phyloP scores from a whole-genome alignment of 129 eudicot genomes.

The Flaveria ramosissima region DNA sequence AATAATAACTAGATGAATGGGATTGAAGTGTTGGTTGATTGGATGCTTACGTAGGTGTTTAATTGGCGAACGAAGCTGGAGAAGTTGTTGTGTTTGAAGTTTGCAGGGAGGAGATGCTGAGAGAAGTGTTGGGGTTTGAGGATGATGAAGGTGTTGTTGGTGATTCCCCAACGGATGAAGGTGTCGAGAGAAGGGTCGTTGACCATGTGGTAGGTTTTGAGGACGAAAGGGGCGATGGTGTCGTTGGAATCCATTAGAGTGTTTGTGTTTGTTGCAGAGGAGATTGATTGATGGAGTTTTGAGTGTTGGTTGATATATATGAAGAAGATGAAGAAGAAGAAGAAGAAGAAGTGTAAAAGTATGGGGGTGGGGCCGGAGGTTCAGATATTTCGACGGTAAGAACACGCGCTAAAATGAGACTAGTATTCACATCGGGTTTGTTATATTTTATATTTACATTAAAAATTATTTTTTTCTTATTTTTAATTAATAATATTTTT shows the following conservation, averaged over 20 bases:
- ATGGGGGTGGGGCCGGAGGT: conserved; percentile 18
- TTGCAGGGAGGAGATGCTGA: conserved; percentile 51
- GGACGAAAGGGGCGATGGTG: conserved; percentile 66
- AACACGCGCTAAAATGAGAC: conserved; percentile 24
- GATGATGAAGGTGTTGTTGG: conserved; percentile 68
- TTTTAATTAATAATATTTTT: no score
- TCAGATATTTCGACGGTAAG: conserved; percentile 22
- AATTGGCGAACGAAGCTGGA: conserved; percentile 78
- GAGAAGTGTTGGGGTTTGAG: conserved; percentile 67
- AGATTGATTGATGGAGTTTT: no score
- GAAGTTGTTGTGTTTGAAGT: conserved; percentile 75
- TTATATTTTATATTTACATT: no score
- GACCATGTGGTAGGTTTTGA: conserved; percentile 88
- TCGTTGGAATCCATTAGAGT: conserved; percentile 35
- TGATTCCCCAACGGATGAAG: conserved; percentile 64
- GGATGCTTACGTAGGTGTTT: conserved; percentile 65
- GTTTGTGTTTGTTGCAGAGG: no score
- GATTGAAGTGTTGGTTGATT: not conserved
- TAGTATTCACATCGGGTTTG: no score
- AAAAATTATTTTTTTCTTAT: no score
- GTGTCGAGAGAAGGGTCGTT: conserved; percentile 56
- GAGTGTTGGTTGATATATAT: not conserved
- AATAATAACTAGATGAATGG: no score
- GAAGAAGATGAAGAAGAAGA: conserved; percentile 5
- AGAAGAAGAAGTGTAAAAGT: conserved; percentile 7